Percentiles rank a stretch among this genome's conserved stretches.
Evolutionary conservation across 2,329 filamentous ascomycete genomes (phyloP).

Genomic region (Coniella lustricola): DNA sequence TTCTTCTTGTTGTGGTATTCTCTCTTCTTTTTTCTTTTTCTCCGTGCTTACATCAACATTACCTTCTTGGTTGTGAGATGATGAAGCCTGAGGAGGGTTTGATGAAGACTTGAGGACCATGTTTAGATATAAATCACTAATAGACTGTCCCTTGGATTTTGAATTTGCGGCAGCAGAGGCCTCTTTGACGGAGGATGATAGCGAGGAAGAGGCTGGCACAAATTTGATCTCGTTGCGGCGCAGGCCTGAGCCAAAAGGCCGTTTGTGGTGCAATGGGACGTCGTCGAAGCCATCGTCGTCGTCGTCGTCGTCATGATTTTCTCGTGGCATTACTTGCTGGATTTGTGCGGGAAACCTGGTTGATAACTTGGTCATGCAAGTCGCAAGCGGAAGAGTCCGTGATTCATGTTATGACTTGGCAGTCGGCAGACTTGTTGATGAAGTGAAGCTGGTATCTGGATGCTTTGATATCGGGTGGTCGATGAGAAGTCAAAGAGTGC

Average conservation of each 20-base stretch:
- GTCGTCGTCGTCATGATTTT: no score
- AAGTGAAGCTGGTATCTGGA: no score
- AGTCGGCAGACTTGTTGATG: no score
- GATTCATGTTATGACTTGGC: no score
- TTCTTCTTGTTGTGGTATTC: no score
- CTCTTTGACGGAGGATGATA: slow-evolving; percentile 21
- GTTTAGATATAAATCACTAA: slow-evolving; percentile 58
- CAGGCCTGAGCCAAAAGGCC: slow-evolving; percentile 50
- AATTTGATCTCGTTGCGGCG: slow-evolving; percentile 49
- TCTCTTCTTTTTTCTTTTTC: background rate
- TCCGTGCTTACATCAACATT: no score
- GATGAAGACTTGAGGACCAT: slow-evolving; percentile 48
- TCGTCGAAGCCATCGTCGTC: slow-evolving; percentile 34
- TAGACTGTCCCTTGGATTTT: slow-evolving; percentile 21
- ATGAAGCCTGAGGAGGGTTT: slow-evolving; percentile 9
- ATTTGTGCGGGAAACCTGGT: no score
- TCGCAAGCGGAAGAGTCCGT: no score
- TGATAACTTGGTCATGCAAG: no score
- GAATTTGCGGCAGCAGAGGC: slow-evolving; percentile 17
- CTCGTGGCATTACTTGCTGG: slow-evolving; percentile 2
- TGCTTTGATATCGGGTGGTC: no score
- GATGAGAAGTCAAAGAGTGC: no score
- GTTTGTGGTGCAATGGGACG: slow-evolving; percentile 45
- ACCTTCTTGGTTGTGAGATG: no score
- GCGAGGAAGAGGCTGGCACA: slow-evolving; percentile 42